Conservation (phyloP, 2,329 filamentous ascomycete genomes). For the Aspergillus candidus region DNA sequence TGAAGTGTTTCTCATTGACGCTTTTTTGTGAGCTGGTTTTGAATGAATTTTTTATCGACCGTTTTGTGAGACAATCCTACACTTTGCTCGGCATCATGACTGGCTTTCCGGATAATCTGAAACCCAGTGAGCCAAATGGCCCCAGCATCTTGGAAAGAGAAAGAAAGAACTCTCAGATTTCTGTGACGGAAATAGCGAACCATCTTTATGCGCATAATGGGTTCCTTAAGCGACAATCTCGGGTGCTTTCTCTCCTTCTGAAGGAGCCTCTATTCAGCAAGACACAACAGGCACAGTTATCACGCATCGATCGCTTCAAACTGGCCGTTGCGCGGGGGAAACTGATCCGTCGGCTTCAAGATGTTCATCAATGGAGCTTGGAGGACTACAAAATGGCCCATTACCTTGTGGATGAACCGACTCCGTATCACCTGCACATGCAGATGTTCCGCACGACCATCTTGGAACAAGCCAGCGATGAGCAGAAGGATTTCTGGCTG, state of each 20-base stretch:
- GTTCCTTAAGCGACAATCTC: conserved; percentile 44
- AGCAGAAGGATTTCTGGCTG: conserved; percentile 45
- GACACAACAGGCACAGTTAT: conserved; percentile 46
- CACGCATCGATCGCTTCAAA: conserved; percentile 47
- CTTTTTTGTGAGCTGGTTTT: no score
- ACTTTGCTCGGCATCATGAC: no score
- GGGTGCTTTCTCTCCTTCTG: conserved; percentile 41
- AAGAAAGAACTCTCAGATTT: conserved; percentile 40
- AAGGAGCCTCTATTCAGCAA: conserved; percentile 46
- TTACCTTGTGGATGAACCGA: conserved; percentile 50
- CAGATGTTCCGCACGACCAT: conserved; percentile 48
- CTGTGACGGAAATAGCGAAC: conserved; percentile 39
- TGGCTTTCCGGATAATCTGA: conserved; percentile 47
- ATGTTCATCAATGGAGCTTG: conserved; percentile 43
- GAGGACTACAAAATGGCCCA: conserved; percentile 48
- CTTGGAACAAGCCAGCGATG: conserved; percentile 44
- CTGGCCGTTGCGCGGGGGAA: conserved; percentile 49
- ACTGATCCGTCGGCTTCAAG: conserved; percentile 41
- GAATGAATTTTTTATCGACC: no score
- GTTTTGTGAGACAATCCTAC: no score
- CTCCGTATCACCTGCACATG: conserved; percentile 47
- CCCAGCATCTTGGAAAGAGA: conserved; percentile 43
- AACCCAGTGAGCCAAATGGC: conserved; percentile 41
- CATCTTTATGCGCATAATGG: conserved; percentile 44
- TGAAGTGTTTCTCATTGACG: no score